Conservation (phyloP, 140 eudicot genomes). For the Oenanthe javanica region DNA sequence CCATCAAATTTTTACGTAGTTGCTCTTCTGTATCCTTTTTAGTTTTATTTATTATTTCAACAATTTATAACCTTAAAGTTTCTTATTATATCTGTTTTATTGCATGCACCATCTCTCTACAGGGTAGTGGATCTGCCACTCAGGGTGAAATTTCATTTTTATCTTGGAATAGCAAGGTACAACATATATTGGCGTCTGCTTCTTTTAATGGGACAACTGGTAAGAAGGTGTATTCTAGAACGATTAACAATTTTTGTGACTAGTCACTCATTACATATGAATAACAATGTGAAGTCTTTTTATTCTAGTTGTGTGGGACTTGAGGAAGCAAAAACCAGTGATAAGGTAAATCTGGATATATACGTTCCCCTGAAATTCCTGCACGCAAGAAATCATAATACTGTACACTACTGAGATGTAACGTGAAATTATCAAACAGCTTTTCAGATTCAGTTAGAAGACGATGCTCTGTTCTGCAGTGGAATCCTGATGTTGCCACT, state of each 20-base stretch:
- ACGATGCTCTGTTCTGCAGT: constrained; percentile 97
- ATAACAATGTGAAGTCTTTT: constrained; percentile 9
- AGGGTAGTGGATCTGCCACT: constrained; percentile 87
- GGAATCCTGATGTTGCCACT: constrained; percentile 97
- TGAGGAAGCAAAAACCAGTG: constrained; percentile 82
- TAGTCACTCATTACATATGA: background rate
- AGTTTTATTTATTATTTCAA: too few relatives aligned
- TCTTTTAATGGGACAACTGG: constrained; percentile 90
- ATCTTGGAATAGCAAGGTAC: constrained; percentile 95
- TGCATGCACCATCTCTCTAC: constrained; percentile 9
- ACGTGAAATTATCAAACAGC: constrained; percentile 28
- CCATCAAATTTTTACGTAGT: too few relatives aligned
- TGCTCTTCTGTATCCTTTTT: too few relatives aligned
- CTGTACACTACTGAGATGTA: background rate
- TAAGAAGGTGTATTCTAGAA: constrained; percentile 17
- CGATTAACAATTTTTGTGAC: background rate
- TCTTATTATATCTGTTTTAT: background rate
- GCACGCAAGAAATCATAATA: background rate
- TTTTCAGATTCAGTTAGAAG: constrained; percentile 81
- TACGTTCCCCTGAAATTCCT: background rate
- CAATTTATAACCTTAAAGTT: background rate
- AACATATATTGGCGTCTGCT: constrained; percentile 85
- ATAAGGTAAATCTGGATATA: constrained; percentile 40
- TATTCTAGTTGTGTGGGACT: constrained; percentile 83
- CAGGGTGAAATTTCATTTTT: constrained; percentile 92